These are phyloP conservation scores for Nannochloropsis oceanica DNA, from an alignment of 108 stramenopile species.

Conservation along the genomic window DNA sequence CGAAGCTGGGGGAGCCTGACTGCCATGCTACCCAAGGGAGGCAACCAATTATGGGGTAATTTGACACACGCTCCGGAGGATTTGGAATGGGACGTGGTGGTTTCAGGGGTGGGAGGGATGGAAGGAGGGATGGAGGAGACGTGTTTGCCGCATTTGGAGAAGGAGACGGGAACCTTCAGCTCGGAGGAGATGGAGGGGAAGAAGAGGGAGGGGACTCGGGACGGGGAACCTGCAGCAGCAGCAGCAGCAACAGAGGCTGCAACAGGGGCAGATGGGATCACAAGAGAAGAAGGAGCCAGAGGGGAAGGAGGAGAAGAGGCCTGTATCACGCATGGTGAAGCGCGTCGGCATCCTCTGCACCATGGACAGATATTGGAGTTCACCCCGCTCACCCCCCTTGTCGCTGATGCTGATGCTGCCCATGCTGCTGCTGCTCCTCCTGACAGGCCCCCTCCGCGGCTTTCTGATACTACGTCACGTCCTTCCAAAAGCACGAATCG, in stretches of 20 bases:
- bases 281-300: too few relatives aligned
- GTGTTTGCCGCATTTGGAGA: not conserved
- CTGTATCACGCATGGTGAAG: not conserved
- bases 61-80: not conserved
- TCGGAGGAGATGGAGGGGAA: not conserved
- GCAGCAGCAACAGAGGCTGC: not conserved
- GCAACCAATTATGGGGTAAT: not conserved
- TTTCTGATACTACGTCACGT: too few relatives aligned
- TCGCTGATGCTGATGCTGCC: not conserved
- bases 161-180: not conserved
- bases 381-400: not conserved
- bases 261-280: too few relatives aligned
- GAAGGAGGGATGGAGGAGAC: not conserved
- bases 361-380: not conserved
- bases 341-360: not conserved
- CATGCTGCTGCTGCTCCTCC: not conserved
- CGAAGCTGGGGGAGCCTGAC: not conserved
- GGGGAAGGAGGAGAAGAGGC: not conserved
- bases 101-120: not conserved
- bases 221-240: not conserved
- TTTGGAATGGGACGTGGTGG: not conserved
- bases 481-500: not conserved
- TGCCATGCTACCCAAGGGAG: constrained; percentile 1
- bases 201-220: not conserved
- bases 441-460: too few relatives aligned